phyloP scores from a whole-genome alignment of 2,329 filamentous ascomycete genomes.

The Penicillium frequentans region DNA sequence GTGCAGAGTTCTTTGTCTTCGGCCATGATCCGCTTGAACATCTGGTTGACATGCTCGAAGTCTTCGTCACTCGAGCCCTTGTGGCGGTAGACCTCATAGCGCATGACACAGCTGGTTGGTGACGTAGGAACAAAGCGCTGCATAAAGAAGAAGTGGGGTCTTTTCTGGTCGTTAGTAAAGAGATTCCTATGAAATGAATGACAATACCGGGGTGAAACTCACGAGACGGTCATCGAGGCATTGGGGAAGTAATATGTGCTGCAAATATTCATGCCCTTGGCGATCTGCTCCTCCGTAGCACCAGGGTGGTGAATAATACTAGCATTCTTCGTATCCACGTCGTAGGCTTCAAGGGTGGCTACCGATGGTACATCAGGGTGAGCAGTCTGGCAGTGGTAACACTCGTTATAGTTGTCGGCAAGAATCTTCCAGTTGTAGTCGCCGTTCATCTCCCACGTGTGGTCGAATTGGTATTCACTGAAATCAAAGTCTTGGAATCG shows the following conservation, averaged over 20 bases:
- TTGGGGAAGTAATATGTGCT: slow-evolving; percentile 40
- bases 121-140: slow-evolving; percentile 60
- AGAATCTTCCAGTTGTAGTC: slow-evolving; percentile 25
- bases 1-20: slow-evolving; percentile 65
- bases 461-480: slow-evolving; percentile 21
- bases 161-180: slow-evolving; percentile 17
- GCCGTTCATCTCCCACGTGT: slow-evolving; percentile 16
- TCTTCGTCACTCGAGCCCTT: slow-evolving; percentile 58
- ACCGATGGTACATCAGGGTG: slow-evolving; percentile 32
- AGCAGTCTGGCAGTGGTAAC: slow-evolving; percentile 49
- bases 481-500: slow-evolving; percentile 15
- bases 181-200: background rate
- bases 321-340: slow-evolving; percentile 47
- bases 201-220: slow-evolving; percentile 3
- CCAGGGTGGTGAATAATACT: slow-evolving; percentile 50
- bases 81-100: slow-evolving; percentile 65
- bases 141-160: slow-evolving; percentile 61
- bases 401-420: slow-evolving; percentile 45
- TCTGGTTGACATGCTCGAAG: slow-evolving; percentile 56
- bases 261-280: slow-evolving; percentile 41
- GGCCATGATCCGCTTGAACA: slow-evolving; percentile 64
- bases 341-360: slow-evolving; percentile 48
- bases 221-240: slow-evolving; percentile 34
- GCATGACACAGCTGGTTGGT: slow-evolving; percentile 54
- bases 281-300: slow-evolving; percentile 50